Percentiles rank a stretch among this genome's conserved stretches.
Evolutionary conservation across 2,329 filamentous ascomycete genomes (phyloP).

Genomic region (Colletotrichum agaves): DNA sequence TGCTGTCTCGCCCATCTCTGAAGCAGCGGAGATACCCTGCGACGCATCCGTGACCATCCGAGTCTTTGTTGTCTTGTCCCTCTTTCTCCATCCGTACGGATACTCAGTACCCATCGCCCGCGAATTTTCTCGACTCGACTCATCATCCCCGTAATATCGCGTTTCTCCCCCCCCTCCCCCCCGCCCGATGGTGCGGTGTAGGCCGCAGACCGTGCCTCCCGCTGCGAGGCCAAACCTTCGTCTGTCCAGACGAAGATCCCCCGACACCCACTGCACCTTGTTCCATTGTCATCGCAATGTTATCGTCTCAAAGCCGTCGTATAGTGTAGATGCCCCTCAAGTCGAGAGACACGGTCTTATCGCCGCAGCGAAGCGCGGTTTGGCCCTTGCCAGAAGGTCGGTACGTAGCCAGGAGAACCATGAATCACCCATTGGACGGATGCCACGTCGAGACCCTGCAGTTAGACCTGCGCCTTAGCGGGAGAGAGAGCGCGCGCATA

Average conservation of each 20-base stretch:
- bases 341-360: not conserved
- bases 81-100: not conserved
- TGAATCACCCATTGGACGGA: conserved; percentile 7
- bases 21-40: conserved; percentile 18
- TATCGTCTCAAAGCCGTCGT: not conserved
- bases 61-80: not conserved
- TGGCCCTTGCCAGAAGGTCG: not conserved
- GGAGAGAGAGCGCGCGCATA: conserved; percentile 8
- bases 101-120: not conserved
- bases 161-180: conserved; percentile 11
- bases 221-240: conserved; percentile 32
- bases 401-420: not conserved
- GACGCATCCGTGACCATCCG: conserved; percentile 14
- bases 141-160: conserved; percentile 1
- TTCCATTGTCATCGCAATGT: not conserved
- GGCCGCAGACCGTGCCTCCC: conserved; percentile 21
- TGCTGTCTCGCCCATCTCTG: conserved; percentile 5
- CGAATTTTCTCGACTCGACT: conserved; percentile 1
- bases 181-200: conserved; percentile 15
- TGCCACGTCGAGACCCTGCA: conserved; percentile 20
- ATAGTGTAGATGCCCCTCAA: not conserved
- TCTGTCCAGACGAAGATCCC: conserved; percentile 25
- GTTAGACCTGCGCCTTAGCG: conserved; percentile 7
- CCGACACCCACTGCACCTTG: not conserved
- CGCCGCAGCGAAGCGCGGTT: not conserved